phyloP scores from a whole-genome alignment of 2,329 filamentous ascomycete genomes.

The Diatrype stigma region DNA sequence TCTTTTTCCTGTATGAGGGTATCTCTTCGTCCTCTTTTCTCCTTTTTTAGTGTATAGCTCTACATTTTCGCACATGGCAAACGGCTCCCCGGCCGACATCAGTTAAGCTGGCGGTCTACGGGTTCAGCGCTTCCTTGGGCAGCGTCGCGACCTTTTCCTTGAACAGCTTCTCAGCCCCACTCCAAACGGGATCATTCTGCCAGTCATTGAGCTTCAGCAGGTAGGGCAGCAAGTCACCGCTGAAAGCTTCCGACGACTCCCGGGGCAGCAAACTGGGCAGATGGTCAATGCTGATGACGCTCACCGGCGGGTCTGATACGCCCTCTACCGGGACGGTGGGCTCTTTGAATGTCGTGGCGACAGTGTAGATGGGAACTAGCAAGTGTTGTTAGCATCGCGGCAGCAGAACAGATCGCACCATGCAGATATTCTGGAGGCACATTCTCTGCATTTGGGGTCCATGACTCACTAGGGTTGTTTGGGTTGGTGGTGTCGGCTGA shows the following conservation, averaged over 20 bases:
- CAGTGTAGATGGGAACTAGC: constrained; percentile 71
- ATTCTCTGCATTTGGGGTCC: too few relatives aligned
- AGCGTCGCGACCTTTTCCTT: constrained; percentile 73
- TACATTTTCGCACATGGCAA: not conserved
- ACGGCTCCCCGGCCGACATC: not conserved
- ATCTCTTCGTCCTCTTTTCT: not conserved
- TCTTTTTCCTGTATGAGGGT: not conserved
- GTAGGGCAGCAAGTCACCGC: constrained; percentile 70
- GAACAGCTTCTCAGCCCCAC: constrained; percentile 78
- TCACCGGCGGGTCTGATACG: constrained; percentile 57
- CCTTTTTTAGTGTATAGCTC: not conserved
- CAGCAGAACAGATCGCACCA: too few relatives aligned
- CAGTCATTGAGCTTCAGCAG: constrained; percentile 75
- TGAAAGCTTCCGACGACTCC: constrained; percentile 84
- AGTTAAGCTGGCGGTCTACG: not conserved
- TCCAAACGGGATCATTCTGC: constrained; percentile 72
- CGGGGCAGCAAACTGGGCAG: constrained; percentile 78
- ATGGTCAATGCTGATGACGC: constrained; percentile 85
- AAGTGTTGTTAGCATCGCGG: not conserved
- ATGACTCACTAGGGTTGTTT: constrained; percentile 45
- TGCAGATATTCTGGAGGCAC: too few relatives aligned
- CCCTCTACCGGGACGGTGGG: constrained; percentile 75
- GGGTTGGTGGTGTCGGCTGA: constrained; percentile 70
- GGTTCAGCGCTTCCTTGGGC: constrained; percentile 38
- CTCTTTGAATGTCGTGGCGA: constrained; percentile 81